Percentiles rank a stretch among this genome's conserved stretches.
Conservation (phyloP, 2,329 filamentous ascomycete genomes). For the Mariannaea elegans region DNA sequence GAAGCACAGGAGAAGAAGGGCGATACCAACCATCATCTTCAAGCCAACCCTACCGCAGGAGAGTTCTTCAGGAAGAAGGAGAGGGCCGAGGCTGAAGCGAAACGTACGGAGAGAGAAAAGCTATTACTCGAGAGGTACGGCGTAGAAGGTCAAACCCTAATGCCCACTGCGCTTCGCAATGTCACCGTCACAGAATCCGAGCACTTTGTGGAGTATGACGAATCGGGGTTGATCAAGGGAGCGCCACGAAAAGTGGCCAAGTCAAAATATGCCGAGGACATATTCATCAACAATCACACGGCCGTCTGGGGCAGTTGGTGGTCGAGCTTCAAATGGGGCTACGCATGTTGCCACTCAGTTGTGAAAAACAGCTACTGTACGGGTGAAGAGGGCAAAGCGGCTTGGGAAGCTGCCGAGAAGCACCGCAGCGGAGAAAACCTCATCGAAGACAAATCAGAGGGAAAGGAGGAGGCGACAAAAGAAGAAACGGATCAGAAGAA, state of each 20-base stretch:
- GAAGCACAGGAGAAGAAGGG: constrained; percentile 87
- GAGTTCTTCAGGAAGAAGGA: constrained; percentile 86
- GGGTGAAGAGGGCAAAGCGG: constrained; percentile 84
- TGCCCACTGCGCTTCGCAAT: constrained; percentile 70
- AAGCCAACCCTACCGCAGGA: constrained; percentile 95
- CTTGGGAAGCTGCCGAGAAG: constrained; percentile 79
- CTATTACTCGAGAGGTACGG: constrained; percentile 86
- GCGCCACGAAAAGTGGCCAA: constrained; percentile 77
- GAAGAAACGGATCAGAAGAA: constrained; percentile 43
- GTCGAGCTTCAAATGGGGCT: constrained; percentile 95
- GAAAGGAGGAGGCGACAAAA: constrained; percentile 35
- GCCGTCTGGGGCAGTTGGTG: constrained; percentile 98
- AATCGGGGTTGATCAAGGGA: constrained; percentile 89
- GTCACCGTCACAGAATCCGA: constrained; percentile 82
- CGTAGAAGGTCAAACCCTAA: constrained; percentile 63
- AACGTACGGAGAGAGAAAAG: constrained; percentile 73
- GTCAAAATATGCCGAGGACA: constrained; percentile 92
- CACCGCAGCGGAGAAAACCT: constrained; percentile 60
- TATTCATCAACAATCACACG: constrained; percentile 89
- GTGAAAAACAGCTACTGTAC: constrained; percentile 99
- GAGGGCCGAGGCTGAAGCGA: constrained; percentile 74
- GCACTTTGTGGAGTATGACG: constrained; percentile 92
- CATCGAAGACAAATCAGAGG: constrained; percentile 42
- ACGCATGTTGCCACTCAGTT: constrained; percentile 91
- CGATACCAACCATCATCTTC: constrained; percentile 84